Evolutionary conservation across 2,329 filamentous ascomycete genomes (phyloP).

Genomic region (Pseudogymnoascus sp.): DNA sequence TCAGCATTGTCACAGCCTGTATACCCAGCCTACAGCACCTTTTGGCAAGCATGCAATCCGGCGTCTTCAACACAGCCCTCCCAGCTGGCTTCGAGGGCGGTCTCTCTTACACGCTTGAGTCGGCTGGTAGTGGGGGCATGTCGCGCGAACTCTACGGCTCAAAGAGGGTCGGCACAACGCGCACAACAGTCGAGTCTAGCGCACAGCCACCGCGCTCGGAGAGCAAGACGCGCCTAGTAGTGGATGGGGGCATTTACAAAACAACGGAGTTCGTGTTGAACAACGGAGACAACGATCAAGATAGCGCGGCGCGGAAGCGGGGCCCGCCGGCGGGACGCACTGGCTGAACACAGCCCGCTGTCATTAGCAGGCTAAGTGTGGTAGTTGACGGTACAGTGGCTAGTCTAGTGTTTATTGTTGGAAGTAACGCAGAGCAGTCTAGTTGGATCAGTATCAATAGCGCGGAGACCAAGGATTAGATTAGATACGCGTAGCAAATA

Average conservation of each 20-base stretch:
- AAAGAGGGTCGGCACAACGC: neutral
- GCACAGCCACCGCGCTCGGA: neutral
- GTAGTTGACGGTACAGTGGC: neutral
- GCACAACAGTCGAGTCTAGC: neutral
- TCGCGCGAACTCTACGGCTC: neutral
- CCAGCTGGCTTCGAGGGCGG: conserved; percentile 1
- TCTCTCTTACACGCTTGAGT: neutral
- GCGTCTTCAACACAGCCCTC: conserved; percentile 14
- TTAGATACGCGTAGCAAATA: neutral
- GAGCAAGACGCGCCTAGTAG: neutral
- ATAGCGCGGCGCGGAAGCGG: neutral
- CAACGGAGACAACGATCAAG: neutral
- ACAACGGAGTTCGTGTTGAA: neutral
- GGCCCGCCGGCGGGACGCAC: neutral
- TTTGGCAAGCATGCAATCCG: conserved; percentile 18
- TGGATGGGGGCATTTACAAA: conserved; percentile 2
- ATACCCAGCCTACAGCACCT: conserved; percentile 20
- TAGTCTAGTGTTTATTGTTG: neutral
- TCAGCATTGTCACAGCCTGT: conserved; percentile 18
- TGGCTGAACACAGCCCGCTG: neutral
- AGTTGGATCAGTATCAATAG: neutral
- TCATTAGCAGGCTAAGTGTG: neutral
- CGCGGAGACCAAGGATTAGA: neutral
- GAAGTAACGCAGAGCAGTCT: neutral
- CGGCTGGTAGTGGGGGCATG: neutral